phyloP scores from a whole-genome alignment of 2,329 filamentous ascomycete genomes.

The Botrytis tulipae region DNA sequence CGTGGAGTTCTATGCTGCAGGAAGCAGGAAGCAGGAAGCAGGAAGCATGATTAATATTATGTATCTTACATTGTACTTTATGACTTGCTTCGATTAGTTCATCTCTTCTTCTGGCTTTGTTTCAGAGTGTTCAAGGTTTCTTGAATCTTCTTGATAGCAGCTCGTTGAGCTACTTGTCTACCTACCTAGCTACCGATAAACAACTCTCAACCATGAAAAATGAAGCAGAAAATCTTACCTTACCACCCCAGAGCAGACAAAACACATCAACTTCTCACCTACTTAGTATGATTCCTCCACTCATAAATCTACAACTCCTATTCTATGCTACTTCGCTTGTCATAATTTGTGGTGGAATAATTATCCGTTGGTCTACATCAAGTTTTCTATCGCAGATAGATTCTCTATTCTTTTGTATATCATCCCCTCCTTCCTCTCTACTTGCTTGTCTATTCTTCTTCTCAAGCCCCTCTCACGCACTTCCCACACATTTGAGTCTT shows the following conservation, averaged over 20 bases:
- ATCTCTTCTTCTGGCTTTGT: neutral
- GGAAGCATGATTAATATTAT: neutral
- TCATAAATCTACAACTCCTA: neutral
- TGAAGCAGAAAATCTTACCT: neutral
- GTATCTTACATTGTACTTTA: neutral
- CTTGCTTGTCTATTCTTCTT: too few relatives aligned
- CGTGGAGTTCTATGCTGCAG: neutral
- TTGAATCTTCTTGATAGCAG: fast-evolving
- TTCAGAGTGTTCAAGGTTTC: neutral
- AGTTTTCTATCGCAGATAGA: neutral
- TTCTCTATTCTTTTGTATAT: too few relatives aligned
- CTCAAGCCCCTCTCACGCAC: too few relatives aligned
- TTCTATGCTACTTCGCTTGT: fast-evolving
- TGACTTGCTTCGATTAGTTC: neutral
- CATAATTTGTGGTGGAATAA: neutral
- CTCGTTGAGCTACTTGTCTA: neutral
- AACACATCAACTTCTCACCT: neutral
- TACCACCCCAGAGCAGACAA: neutral
- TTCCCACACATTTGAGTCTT: too few relatives aligned
- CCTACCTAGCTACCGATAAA: too few relatives aligned
- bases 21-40: neutral
- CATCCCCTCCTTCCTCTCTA: too few relatives aligned
- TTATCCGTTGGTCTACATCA: too few relatives aligned
- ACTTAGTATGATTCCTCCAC: neutral
- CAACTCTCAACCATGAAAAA: too few relatives aligned